Percentiles rank a stretch among this genome's conserved stretches.
phyloP scores from a whole-genome alignment of 345 rosid genomes.

The Trapa bicornis region DNA sequence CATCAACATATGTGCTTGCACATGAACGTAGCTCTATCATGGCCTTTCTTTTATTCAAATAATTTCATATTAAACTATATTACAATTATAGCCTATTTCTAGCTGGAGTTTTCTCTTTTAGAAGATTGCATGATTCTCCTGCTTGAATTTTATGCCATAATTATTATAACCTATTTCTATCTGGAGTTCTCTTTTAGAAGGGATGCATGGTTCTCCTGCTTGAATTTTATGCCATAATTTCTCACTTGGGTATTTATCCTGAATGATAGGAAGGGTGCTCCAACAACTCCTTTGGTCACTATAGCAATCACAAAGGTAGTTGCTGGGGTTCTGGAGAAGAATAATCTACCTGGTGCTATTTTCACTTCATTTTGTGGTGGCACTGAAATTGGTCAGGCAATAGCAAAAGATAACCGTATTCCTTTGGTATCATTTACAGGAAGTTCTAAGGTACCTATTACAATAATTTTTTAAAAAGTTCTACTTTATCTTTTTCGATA shows the following conservation, averaged over 20 bases:
- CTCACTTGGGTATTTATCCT: conserved; percentile 6
- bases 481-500: background rate
- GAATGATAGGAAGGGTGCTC: conserved; percentile 86
- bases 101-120: background rate
- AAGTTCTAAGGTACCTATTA: conserved; percentile 59
- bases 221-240: background rate
- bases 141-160: background rate
- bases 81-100: background rate
- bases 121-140: background rate
- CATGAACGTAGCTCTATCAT: too few relatives aligned
- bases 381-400: conserved; percentile 86
- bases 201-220: background rate
- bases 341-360: conserved; percentile 80
- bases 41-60: too few relatives aligned
- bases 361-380: conserved; percentile 94
- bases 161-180: background rate
- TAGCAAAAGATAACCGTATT: conserved; percentile 69
- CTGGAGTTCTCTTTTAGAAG: background rate
- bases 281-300: conserved; percentile 86
- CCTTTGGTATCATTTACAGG: conserved; percentile 90
- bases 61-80: too few relatives aligned
- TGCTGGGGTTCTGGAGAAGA: conserved; percentile 74
- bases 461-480: background rate
- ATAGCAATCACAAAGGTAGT: conserved; percentile 86
- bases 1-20: too few relatives aligned